Evolutionary conservation across 2,329 filamentous ascomycete species (phyloP).

Genomic region (Fusarium sp.): DNA sequence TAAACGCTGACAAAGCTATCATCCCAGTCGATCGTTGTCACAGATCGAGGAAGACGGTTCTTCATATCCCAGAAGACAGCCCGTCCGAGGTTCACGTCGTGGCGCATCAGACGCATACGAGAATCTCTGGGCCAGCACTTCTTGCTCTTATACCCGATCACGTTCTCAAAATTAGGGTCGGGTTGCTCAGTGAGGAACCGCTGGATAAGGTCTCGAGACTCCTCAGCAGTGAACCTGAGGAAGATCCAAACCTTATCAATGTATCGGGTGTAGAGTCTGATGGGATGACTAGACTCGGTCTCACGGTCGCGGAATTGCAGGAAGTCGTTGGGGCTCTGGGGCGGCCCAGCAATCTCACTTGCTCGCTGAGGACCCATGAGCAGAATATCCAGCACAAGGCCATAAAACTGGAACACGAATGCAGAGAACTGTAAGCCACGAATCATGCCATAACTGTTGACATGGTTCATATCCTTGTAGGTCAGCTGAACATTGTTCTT

Average conservation of each 20-base stretch:
- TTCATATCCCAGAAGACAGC: constrained; percentile 99
- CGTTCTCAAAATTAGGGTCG: constrained; percentile 98
- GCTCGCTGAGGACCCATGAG: constrained; percentile 93
- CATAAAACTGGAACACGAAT: constrained; percentile 99
- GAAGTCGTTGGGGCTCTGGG: constrained; percentile 96
- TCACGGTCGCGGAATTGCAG: constrained; percentile 94
- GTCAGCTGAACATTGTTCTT: constrained; percentile 99
- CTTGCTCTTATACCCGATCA: constrained; percentile 99
- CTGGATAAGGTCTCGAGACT: constrained; percentile 95
- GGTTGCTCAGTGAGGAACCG: constrained; percentile 98
- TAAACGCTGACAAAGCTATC: constrained; percentile 99
- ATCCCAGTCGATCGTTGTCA: constrained; percentile 99
- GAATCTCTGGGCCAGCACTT: constrained; percentile 99
- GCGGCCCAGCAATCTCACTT: constrained; percentile 96
- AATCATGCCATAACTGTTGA: constrained; percentile 98
- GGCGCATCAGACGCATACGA: constrained; percentile 97
- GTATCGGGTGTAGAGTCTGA: constrained; percentile 96
- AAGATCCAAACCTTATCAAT: constrained; percentile 99
- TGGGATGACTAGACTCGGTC: constrained; percentile 93
- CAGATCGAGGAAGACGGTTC: constrained; percentile 91
- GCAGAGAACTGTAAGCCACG: constrained; percentile 97
- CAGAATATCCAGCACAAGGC: constrained; percentile 91
- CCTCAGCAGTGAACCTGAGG: constrained; percentile 91
- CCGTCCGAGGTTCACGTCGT: constrained; percentile 96
- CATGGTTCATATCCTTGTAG: constrained; percentile 99